Evolutionary conservation across 257 asterid genomes (phyloP).

Genomic region (Capsicum rhomboideum): DNA sequence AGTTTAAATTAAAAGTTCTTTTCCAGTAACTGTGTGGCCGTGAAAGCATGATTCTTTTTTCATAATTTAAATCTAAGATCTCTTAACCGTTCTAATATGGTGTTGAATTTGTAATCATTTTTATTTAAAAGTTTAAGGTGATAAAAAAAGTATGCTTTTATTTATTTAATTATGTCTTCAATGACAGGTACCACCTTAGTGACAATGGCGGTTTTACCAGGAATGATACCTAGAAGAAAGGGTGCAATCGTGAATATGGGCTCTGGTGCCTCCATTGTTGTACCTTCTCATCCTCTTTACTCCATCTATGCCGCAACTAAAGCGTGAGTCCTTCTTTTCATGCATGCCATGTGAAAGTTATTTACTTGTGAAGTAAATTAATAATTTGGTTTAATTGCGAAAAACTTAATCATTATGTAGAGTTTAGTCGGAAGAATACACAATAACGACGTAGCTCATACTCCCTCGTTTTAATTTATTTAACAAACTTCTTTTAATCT

Average conservation of each 20-base stretch:
- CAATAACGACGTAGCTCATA: too few species aligned
- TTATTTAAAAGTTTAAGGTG: background rate
- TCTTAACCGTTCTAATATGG: background rate
- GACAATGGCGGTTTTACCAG: constrained; percentile 35
- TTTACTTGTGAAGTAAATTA: background rate
- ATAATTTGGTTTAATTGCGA: too few species aligned
- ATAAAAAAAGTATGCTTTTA: background rate
- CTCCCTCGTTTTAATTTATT: background rate
- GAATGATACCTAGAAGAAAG: constrained; percentile 45
- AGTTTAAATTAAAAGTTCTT: too few species aligned
- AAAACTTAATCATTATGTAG: too few species aligned
- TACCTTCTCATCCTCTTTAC: constrained; percentile 84
- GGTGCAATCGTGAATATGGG: constrained; percentile 72
- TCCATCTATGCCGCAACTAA: constrained; percentile 88
- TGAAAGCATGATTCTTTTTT: too few species aligned
- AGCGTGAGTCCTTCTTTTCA: constrained; percentile 42
- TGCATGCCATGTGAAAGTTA: background rate
- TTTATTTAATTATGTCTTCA: background rate
- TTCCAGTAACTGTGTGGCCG: background rate
- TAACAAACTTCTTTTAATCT: too few species aligned
- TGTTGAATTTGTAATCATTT: background rate
- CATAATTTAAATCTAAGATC: background rate
- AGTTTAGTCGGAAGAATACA: too few species aligned
- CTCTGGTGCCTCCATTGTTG: constrained; percentile 67
- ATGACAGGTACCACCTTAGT: constrained; percentile 31